Base-by-base conservation (phyloP, 2,329 filamentous ascomycete genomes). In the Onygenales sp. region DNA sequence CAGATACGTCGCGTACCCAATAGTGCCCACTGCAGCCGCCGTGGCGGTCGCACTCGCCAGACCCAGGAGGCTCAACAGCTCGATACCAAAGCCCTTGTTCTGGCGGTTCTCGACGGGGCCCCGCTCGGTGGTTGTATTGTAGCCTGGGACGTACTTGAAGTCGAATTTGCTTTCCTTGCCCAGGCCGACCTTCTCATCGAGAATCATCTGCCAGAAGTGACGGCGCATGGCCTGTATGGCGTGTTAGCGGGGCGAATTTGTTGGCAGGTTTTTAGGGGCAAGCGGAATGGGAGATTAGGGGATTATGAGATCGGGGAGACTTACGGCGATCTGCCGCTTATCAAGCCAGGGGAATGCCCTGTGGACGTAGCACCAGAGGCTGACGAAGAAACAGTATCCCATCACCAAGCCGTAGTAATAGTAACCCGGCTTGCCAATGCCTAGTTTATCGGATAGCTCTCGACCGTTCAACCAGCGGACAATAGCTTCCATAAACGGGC, bases 381-480 rank as follows among this genome's bases (percentile, higher is more conserved):
- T 80, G 64, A 87, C 84, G 64, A 86, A 78, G n/a, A 82, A 62
- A 59, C 83, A 86, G 62, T 88, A 85, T 1, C 83, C 78, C 9
- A 77, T 75, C 58, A 86, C 80, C 14, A 88, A 67, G 0, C 75
- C 66, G 61, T 72, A 79, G 65, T 86, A 84, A 58, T 82, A 85
- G 0, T 74, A 57, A 5, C 72, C 72, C 2, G 84, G 80, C 21
- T 70, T 72, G 14, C 78, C 76, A 6, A 88, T 76, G 0, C 74
- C 81, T 7, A 90, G 74, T 1, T 73, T 74, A 60, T 82, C 76
- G 33, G 78, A 75, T 0, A 91, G 75, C 13, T 80, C 75, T 36
- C 78, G 73, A 3, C 87, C 86, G 63, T 89, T 89, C 13, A 90
- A 73, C 76, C 84, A 86, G 54, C 86, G 77, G 5, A 82, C 80